Evolutionary conservation across 768 basidiomycete genomes (phyloP), one percentile per base, ranked within the genome.

Genomic region (Pisolithus microcarpus): DNA sequence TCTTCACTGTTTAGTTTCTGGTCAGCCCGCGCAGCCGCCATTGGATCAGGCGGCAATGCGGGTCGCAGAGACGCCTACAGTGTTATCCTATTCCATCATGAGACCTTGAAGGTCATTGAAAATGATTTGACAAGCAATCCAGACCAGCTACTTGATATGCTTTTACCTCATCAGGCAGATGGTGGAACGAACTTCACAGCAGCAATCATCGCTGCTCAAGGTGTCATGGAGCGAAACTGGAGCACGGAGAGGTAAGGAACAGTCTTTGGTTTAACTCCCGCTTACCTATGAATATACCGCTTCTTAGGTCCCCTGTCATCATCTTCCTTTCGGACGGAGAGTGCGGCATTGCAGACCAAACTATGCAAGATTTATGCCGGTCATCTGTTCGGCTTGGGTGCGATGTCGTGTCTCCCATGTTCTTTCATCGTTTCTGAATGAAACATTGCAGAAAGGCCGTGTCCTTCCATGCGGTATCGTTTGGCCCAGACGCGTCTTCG

Each of bases 1-100:
- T 75, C 77, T 1, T 72, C 78, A 0, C 58, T 81, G 5, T 63
- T 77, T 50, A 64, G 64, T 7, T 81, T 81, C 59, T 81, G 78
- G 79, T 53, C 60, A 7, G 71, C 80, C 2, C 69, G 78, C 2
- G 64, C 70, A 9, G 61, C 68, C 11, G 70, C 72, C 6, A 46
- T 70, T 53, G 16, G 31, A 78, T 79, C 61, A 46, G 6, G 60
- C 40, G 39, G 44, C 24, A 23, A 58, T 46, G 56, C 58, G 13
- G 50, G 56, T 7, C 52, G 52, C 21, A 36, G 49, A 43, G 49
- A 44, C 58, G 68, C 78, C 1, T 80, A 80, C 53, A 77, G 73
- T n/a, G 65, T 80, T 48, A 55, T 79, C 15, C 53, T 76, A 5
- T 80, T 79, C 53, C 56, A 71, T 42, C n/a, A 58, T 9, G n/a